Base-by-base conservation (phyloP, 2,329 filamentous ascomycete species). In the Cephalotrichum gorgonifer region DNA sequence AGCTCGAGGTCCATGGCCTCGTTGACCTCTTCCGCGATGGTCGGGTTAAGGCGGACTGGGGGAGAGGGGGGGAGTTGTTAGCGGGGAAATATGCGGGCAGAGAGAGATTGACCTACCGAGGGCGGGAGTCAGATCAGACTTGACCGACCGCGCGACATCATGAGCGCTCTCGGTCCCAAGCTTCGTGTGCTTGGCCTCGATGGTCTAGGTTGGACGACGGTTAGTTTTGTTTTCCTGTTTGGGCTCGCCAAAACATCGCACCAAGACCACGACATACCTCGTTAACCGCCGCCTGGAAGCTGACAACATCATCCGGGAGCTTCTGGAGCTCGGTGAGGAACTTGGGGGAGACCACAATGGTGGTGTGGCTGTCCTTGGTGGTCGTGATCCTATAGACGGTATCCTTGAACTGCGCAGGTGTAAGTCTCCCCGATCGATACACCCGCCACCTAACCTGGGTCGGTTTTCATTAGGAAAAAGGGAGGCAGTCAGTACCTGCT, bases 1-100 rank as follows among this genome's bases (percentile, higher is more conserved):
- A 74, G 51, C 45, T 65, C 64, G 2, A 57, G 53, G 1, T 49
- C 50, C 35, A 72, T 56, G 1, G 64, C 60, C 2, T 58, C 55
- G 4, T 55, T 54, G 2, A 69, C 65, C 47, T 74, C 70, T 2
- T 64, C 62, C 6, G 64, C 55, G 25, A 73, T 61, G 3, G 54
- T 52, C 0, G 64, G 61, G 52, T 66, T 72, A 11, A 73, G 57
- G 0, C 62, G 62, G 2, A 52, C 61, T 55, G n/a, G 14, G 15
- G 33, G 33, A 4, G n/a, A 39, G 17, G n/a, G 17, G n/a, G 14
- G 27, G 27, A 12, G 27, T 30, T 27, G 14, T 3, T 27, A 27
- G 3, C 23, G 12, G 14, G 30, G 25, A 46, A 46, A 2, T 9
- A 22, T 15, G 20, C 5, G n/a, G n/a, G 15, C 7, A 27, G 33